Evolutionary conservation across 495 filamentous ascomycete genomes (phyloP).

Genomic region (Lineolata rhizophorae): DNA sequence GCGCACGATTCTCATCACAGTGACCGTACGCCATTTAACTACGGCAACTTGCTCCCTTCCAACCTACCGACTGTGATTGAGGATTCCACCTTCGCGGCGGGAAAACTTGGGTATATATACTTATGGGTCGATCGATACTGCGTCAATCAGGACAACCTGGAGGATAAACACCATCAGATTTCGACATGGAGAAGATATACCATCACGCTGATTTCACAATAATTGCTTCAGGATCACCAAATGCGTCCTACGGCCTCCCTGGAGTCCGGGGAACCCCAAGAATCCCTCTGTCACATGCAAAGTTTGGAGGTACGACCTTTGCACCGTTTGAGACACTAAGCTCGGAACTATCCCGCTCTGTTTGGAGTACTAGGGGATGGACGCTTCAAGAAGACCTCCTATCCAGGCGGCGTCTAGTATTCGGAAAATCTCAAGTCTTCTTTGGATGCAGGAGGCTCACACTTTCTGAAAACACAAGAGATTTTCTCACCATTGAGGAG

Average conservation of each 20-base stretch:
- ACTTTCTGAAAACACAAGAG: not conserved
- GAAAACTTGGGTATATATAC: conserved; percentile 12
- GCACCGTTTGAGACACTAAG: not conserved
- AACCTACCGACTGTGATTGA: not conserved
- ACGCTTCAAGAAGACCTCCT: not conserved
- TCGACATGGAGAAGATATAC: conserved; percentile 13
- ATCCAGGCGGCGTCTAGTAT: not conserved
- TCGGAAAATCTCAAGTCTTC: not conserved
- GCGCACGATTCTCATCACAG: not conserved
- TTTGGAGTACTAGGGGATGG: not conserved
- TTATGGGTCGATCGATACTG: conserved; percentile 22
- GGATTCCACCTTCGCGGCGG: not conserved
- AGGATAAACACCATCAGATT: conserved; percentile 15
- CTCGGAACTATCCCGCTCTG: not conserved
- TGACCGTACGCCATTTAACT: not conserved
- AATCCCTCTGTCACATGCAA: not conserved
- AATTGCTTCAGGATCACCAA: conserved; percentile 7
- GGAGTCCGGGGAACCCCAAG: not conserved
- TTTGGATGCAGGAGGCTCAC: not conserved
- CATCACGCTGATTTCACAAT: conserved; percentile 12
- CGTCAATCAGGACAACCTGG: conserved; percentile 14
- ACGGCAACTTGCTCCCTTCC: not conserved
- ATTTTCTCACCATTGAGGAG: too few relatives aligned
- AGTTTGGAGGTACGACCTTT: not conserved
- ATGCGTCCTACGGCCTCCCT: not conserved